Conservation (phyloP, 371 early-diverging fungal species). For the Circinella umbellata region DNA sequence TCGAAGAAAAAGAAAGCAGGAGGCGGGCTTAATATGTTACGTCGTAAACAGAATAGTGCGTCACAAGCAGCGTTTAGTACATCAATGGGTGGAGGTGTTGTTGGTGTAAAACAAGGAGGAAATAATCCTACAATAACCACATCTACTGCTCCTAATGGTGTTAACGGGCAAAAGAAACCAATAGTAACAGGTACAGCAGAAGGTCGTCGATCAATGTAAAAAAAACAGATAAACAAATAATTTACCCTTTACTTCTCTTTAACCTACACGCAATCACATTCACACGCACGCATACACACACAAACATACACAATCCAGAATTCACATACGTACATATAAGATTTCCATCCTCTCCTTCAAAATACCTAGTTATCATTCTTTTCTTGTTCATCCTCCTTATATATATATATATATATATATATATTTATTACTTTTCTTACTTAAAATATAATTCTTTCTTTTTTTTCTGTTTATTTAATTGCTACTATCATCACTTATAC, state of each 20-base stretch:
- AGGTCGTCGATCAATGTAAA: slow-evolving; percentile 32
- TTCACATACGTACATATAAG: too few species aligned
- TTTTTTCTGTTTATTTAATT: slow-evolving; percentile 8
- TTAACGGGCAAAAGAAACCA: slow-evolving; percentile 22
- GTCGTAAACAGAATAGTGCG: slow-evolving; percentile 34
- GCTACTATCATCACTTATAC: background rate
- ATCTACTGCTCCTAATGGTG: too few species aligned
- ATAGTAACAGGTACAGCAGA: slow-evolving; percentile 14
- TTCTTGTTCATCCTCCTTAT: too few species aligned
- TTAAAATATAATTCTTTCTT: background rate
- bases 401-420: too few species aligned
- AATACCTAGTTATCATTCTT: background rate
- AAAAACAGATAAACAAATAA: background rate
- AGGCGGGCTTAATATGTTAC: slow-evolving; percentile 30
- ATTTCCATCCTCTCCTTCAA: too few species aligned
- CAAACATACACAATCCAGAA: too few species aligned
- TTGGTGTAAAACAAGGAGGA: slow-evolving; percentile 39
- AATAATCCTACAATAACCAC: background rate
- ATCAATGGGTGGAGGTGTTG: slow-evolving; percentile 57
- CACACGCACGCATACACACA: too few species aligned
- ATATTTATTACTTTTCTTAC: background rate
- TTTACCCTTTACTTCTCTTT: slow-evolving; percentile 4
- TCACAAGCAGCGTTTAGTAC: slow-evolving; percentile 31
- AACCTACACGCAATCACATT: too few species aligned
- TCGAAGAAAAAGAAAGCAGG: slow-evolving; percentile 47